Conservation (phyloP, 208 protist genomes). For the Novymonas esmeraldas region DNA sequence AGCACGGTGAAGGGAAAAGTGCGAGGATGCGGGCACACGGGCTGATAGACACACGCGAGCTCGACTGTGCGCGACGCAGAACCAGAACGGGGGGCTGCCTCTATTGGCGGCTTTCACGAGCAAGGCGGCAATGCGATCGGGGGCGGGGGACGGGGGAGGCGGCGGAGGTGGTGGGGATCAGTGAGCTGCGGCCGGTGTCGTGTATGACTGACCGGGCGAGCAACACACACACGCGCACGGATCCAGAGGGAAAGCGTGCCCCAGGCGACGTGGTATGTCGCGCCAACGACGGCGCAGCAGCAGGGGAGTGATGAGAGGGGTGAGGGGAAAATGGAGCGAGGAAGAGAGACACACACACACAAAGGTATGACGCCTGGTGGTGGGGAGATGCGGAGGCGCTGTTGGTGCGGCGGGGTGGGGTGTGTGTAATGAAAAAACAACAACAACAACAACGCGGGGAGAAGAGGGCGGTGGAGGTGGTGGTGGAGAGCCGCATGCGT, state of each 20-base stretch:
- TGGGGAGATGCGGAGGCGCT: background rate
- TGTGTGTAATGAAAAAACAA: background rate
- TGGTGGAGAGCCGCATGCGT: too few relatives aligned
- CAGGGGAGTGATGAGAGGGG: background rate
- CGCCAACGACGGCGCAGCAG: too few relatives aligned
- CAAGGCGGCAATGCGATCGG: too few relatives aligned
- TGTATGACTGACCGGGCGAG: background rate
- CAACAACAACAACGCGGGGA: background rate
- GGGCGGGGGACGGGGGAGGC: too few relatives aligned
- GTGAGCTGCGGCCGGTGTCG: background rate
- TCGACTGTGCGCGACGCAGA: too few relatives aligned
- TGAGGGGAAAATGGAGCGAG: background rate
- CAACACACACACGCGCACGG: background rate
- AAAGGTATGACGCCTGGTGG: too few relatives aligned
- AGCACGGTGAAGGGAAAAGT: too few relatives aligned
- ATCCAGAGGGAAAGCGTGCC: background rate
- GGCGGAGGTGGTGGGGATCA: background rate
- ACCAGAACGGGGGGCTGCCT: too few relatives aligned
- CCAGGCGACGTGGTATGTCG: background rate
- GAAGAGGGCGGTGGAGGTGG: too few relatives aligned
- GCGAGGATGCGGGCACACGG: too few relatives aligned
- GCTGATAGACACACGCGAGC: too few relatives aligned
- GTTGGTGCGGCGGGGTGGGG: background rate
- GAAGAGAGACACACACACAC: background rate
- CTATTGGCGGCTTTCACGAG: too few relatives aligned